Evolutionary conservation across 202 grass and related monocot genomes (phyloP), one percentile per base, ranked within the genome.

Genomic region (Hordeum pubiflorum): DNA sequence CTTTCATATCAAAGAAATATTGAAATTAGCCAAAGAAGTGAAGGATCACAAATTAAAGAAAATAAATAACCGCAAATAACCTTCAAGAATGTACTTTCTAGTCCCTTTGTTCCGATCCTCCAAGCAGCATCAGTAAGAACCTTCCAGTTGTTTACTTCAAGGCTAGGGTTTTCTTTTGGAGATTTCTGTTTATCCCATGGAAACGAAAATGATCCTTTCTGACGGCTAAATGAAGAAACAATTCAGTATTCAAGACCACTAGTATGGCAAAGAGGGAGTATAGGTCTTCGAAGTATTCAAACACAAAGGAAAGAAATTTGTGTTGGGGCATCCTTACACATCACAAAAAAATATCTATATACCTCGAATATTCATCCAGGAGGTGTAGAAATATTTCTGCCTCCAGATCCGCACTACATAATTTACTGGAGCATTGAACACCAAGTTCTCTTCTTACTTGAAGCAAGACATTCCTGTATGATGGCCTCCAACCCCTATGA

Each of bases 381-480:
- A 97, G 83, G 74, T 97, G 92, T 58, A 94, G 85, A 85, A 97
- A 97, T 84, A 97, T 97, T 87, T 97, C 95, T 83, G 89, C 82
- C 78, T 97, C 95, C 79, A 97, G 92, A 57, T 97, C 92, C 31
- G 91, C 82, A 3, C 86, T 97, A 48, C 84, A 81, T 74, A 97
- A 85, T 91, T 97, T 94, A 57, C 79, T 87, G 75, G 88, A 94
- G 70, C 95, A 97, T 38, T 10, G 76, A 58, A 97, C 86, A 70
- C 84, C 76, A 58, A 97, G 77, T 69, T 89, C 89, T 86, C 60
- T 93, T 81, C 86, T 91, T 75, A 97, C 84, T 65, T 66, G 77
- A 87, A 97, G 90, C 69, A 97, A 79, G 69, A 94, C 90, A 80
- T 82, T 82, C 61, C 84, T 90, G 72, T 98, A 98, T 33, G 92